Evolutionary conservation across 164 flowering plant species (phyloP), one percentile per base, ranked within the genome.

Genomic region (Pachysandra terminalis): DNA sequence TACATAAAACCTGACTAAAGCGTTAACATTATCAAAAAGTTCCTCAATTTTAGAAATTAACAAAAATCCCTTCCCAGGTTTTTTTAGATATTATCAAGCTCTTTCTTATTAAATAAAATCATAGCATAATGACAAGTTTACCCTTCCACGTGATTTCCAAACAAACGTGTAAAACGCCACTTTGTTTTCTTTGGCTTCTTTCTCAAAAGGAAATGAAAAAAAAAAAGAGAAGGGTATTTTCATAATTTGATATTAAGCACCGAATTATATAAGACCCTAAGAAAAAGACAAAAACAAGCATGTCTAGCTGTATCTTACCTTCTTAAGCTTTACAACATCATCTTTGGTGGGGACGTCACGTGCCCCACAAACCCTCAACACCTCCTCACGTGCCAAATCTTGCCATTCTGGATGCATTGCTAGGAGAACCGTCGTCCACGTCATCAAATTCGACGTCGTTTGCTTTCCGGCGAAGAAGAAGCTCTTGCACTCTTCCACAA

Each of bases 381-480:
- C 90, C 84, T 95, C 99, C 55, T 83, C 96, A 78, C 99, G 96
- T 84, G 98, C 99, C 76, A 56, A 68, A 28, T 62, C 81, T 78
- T 95, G 99, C 99, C 99, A 95, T 56, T 82, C 84, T 3, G 98
- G 98, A 78, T 95, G 94, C 96, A 92, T 92, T 37, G 99, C 98
- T 0, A 95, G 79, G 19, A 95, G 77, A 35, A 95, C 83, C 23
- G 89, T 85, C 0, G 93, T 90, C 99, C 99, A 95, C 74, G 99
- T 95, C 84, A 95, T 87, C 90, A 95, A 65, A 71, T 87, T 92
- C 54, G 99, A 84, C 41, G 97, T 92, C 45, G 99, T 90, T 70
- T 90, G 95, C 68, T 95, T 89, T 26, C 99, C 97, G 57, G 99
- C 99, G 40, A 95, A 95, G 86, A 92, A 90, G 73, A 95, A 92